phyloP scores from a whole-genome alignment of 345 rosid genomes.

The Erodium maritimum region DNA sequence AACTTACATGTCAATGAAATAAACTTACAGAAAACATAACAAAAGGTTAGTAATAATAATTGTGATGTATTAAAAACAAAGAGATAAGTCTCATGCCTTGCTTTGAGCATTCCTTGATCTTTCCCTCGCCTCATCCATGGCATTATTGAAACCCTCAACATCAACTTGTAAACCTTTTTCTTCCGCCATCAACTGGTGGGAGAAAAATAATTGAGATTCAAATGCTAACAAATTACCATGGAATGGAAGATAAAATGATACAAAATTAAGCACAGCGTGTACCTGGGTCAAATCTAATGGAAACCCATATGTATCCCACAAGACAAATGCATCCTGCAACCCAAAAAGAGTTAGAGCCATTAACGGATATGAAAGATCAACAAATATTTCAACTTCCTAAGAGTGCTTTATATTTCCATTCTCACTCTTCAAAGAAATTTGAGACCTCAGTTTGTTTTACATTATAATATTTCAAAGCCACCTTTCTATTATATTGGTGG shows the following conservation, averaged over 20 bases:
- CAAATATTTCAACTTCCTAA: background rate
- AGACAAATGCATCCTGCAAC: constrained; percentile 84
- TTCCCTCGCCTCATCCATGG: constrained; percentile 90
- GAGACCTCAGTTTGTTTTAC: background rate
- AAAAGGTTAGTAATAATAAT: background rate
- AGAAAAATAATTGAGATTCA: constrained; percentile 8
- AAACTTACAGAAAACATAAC: no score
- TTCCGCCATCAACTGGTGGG: constrained; percentile 77
- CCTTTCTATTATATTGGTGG: background rate
- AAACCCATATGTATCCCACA: constrained; percentile 98
- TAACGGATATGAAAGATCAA: background rate
- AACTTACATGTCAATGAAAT: background rate
- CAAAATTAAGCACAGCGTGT: constrained; percentile 4
- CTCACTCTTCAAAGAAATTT: background rate
- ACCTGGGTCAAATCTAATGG: constrained; percentile 96
- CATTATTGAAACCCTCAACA: constrained; percentile 61
- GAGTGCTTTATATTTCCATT: background rate
- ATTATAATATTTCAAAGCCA: background rate
- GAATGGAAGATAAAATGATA: constrained; percentile 2
- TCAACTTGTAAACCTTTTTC: constrained; percentile 84
- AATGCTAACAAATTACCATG: background rate
- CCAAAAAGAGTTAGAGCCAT: background rate
- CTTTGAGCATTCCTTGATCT: constrained; percentile 84
- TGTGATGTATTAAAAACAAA: background rate
- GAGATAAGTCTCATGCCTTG: constrained; percentile 34